Evolutionary conservation across 1,139 yeast genomes (phyloP).

Genomic region (Sugiyamaella castrensis): DNA sequence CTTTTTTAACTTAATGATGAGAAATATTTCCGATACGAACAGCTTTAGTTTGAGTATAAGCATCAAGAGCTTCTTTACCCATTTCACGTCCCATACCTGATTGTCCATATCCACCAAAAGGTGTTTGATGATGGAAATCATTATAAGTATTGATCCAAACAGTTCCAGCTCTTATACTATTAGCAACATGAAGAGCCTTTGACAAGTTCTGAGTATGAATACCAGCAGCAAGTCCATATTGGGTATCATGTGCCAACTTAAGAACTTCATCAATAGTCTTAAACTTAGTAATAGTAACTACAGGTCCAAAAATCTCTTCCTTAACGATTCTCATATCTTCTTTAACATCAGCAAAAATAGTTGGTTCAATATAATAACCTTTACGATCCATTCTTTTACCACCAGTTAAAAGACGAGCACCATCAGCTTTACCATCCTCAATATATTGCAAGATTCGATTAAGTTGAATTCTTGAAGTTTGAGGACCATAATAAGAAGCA

Average conservation of each 20-base stretch:
- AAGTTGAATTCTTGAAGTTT: slow-evolving; percentile 71
- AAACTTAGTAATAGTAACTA: slow-evolving; percentile 68
- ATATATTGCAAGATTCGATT: slow-evolving; percentile 72
- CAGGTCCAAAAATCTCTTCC: slow-evolving; percentile 89
- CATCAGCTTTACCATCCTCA: slow-evolving; percentile 68
- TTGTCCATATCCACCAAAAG: slow-evolving; percentile 80
- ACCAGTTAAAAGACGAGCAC: slow-evolving; percentile 73
- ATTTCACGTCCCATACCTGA: slow-evolving; percentile 93
- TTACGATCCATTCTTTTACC: slow-evolving; percentile 61
- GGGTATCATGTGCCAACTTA: slow-evolving; percentile 64
- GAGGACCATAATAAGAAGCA: slow-evolving; percentile 78
- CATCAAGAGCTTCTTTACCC: slow-evolving; percentile 77
- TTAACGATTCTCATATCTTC: slow-evolving; percentile 61
- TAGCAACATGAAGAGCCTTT: slow-evolving; percentile 58
- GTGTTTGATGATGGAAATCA: slow-evolving; percentile 74
- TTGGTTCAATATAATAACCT: slow-evolving; percentile 76
- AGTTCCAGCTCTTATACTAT: slow-evolving; percentile 68
- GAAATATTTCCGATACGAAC: slow-evolving; percentile 42
- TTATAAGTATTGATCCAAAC: slow-evolving; percentile 81
- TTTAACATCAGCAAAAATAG: slow-evolving; percentile 61
- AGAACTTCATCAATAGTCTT: slow-evolving; percentile 68
- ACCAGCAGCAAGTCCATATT: slow-evolving; percentile 82
- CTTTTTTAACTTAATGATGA: slow-evolving; percentile 1
- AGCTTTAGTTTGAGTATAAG: slow-evolving; percentile 80
- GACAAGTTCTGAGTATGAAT: slow-evolving; percentile 62